Base-by-base conservation (phyloP, 768 basidiomycete species). In the Hemileccinum rubropunctum region DNA sequence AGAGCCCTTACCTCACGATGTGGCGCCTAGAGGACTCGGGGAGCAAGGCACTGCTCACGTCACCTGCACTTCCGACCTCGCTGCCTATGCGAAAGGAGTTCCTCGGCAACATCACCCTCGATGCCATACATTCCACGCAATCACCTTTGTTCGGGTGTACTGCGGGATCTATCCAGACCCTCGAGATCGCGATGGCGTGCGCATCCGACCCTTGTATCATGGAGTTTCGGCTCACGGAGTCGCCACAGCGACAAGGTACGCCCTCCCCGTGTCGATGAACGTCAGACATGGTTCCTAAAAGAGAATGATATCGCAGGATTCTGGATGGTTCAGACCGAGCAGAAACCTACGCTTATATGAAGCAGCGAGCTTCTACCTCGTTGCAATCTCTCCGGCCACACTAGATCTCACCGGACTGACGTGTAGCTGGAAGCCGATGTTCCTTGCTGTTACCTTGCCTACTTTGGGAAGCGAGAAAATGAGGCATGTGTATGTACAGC, bases 151-250 rank as follows among this genome's bases (percentile, higher is more conserved):
- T 61, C 23, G 27, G 6, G 12, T 61, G 60, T 11, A 12, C 37
- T 6, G 30, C 42, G 15, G 61, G 54, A 4, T 60, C 61, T 15
- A 33, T 60, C 21, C 54, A 60, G 45, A 60, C 52, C 17, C 50
- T 61, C 11, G 60, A 61, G 44, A 53, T 61, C 32, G 54, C 57
- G 32, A n/a, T 61, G 30, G 58, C 52, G 4, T 60, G 60, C 33
- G 20, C 45, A 11, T 60, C 58, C 4, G 61, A 60, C 21, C 58
- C 61, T 12, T 61, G 60, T 48, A 47, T 53, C 11, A 48, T 63
- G 58, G 60, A 63, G 30, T 60, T 63, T 23, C 47, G 47, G 6
- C 50, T 61, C 10, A 57, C 20, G 8, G 45, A 27, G 23, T 53
- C 50, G n/a, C 61, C 58, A 12, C 51, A 37, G 23, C 56, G 46